These are phyloP conservation scores for Dioscorea dumetorum DNA, from an alignment of 106 monocot genomes.

Conservation along the genomic window DNA sequence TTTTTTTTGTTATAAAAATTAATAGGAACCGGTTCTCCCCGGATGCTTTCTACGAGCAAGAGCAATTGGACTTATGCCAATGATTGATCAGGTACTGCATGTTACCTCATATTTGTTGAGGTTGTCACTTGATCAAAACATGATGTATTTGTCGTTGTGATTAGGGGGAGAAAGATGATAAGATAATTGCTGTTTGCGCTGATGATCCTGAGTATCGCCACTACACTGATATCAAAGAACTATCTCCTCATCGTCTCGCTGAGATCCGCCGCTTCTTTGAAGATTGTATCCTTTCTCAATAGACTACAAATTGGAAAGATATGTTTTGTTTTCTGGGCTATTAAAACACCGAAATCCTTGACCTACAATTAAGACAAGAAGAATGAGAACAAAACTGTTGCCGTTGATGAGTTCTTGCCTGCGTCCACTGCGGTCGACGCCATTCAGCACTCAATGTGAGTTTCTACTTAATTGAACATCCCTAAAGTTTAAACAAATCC, in stretches of 20 bases:
- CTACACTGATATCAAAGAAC: constrained; percentile 8
- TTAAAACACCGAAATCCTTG: neutral
- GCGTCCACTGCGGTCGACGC: constrained; percentile 1
- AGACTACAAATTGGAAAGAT: neutral
- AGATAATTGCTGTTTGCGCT: constrained; percentile 12
- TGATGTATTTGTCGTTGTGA: constrained; percentile 1
- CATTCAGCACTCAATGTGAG: constrained; percentile 11
- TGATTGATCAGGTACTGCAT: constrained; percentile 38
- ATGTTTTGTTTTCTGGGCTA: neutral
- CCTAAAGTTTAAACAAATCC: neutral
- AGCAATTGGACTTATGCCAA: constrained; percentile 41
- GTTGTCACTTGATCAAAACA: neutral
- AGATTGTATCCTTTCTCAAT: constrained; percentile 10
- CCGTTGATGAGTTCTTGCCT: constrained; percentile 7
- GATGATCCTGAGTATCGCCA: constrained; percentile 13
- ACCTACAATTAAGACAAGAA: constrained; percentile 8
- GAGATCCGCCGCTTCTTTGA: constrained; percentile 12
- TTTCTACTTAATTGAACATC: neutral
- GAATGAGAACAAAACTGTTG: constrained; percentile 12
- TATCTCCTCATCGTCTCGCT: constrained; percentile 6
- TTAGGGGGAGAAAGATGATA: constrained; percentile 16
- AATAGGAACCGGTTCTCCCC: constrained; percentile 34
- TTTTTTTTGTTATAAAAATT: too few species aligned
- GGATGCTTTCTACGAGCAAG: constrained; percentile 37
- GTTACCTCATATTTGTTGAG: neutral